Evolutionary conservation across 257 asterid genomes (phyloP).

Genomic region (Nicotiana tabacum): DNA sequence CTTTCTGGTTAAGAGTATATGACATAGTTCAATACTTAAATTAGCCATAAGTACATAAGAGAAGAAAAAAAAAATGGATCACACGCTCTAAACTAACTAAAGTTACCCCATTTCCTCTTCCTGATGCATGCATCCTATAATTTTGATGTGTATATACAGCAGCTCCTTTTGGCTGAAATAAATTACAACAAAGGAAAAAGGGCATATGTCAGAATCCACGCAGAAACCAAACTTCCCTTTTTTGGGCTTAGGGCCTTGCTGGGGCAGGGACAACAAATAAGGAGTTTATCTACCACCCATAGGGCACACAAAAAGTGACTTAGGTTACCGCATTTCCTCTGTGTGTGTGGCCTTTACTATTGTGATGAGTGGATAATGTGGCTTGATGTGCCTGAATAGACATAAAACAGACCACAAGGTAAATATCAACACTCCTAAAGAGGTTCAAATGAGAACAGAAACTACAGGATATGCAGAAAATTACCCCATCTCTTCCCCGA

Average conservation of each 20-base stretch:
- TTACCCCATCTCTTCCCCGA: constrained; percentile 14
- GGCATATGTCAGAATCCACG: constrained; percentile 5
- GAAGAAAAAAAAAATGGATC: background rate
- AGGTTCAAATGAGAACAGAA: background rate
- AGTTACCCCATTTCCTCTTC: constrained; percentile 21
- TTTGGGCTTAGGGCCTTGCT: background rate
- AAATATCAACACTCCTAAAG: background rate
- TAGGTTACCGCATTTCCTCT: constrained; percentile 18
- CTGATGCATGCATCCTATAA: constrained; percentile 10
- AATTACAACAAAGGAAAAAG: background rate
- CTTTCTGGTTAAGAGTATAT: background rate
- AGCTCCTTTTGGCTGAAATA: constrained; percentile 20
- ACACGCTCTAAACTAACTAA: background rate
- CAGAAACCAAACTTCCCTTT: background rate
- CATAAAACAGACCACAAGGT: background rate
- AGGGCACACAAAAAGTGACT: background rate
- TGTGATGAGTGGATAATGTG: constrained; percentile 15
- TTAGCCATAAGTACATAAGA: background rate
- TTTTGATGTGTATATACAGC: constrained; percentile 4
- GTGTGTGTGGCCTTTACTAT: background rate
- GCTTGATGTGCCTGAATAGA: constrained; percentile 13
- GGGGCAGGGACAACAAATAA: background rate
- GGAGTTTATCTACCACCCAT: background rate
- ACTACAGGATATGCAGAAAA: background rate
- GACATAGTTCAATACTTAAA: background rate